Conservation (phyloP, 73 alveolate species). For the Symbiodinium pilosum region DNA sequence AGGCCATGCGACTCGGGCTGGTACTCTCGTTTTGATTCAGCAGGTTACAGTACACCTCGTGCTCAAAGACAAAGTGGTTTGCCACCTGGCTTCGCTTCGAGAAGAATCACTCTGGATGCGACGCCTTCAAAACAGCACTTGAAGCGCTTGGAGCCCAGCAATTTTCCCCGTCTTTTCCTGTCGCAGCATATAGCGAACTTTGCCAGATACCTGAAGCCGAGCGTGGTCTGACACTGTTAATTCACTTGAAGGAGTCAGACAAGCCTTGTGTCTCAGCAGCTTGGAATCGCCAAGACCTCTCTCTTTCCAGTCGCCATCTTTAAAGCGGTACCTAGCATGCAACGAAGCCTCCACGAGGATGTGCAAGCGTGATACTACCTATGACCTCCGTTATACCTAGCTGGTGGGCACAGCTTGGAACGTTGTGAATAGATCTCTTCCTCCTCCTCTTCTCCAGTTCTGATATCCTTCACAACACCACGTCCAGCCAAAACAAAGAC, state of each 20-base stretch:
- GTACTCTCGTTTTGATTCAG: background rate
- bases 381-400: no score
- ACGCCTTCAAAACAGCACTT: no score
- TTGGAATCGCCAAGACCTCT: conserved; percentile 98
- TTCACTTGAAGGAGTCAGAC: no score
- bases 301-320: conserved; percentile 98
- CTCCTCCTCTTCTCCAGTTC: conserved; percentile 98
- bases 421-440: conserved; percentile 97
- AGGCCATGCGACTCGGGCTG: background rate
- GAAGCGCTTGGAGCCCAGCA: background rate
- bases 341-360: no score
- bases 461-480: conserved; percentile 22
- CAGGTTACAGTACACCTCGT: conserved; percentile 51
- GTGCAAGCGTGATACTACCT: no score
- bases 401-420: conserved; percentile 96
- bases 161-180: conserved; percentile 98
- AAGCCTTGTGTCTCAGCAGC: conserved; percentile 97
- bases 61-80: conserved; percentile 46
- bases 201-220: conserved; percentile 64
- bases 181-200: conserved; percentile 97
- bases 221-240: background rate
- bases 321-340: conserved; percentile 95
- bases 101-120: background rate
- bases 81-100: conserved; percentile 27
- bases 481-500: background rate